These are phyloP conservation scores for Aspergillus tubingensis DNA, from an alignment of 2,329 filamentous ascomycete genomes.

Conservation along the genomic window DNA sequence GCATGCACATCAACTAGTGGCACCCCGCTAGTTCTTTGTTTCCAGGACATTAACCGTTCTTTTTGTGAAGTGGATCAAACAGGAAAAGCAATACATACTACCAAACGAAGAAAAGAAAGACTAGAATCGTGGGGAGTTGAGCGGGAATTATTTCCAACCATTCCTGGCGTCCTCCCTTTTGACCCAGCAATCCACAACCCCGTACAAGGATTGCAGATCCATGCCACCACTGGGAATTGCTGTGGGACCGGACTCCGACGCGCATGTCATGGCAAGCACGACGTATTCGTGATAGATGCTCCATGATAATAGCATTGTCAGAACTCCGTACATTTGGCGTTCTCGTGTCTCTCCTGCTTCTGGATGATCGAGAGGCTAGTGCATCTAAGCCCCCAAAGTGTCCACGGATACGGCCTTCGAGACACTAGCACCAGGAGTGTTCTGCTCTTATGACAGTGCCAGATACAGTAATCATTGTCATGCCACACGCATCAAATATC, in stretches of 20 bases:
- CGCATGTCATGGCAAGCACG: not conserved
- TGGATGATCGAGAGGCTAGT: not conserved
- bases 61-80: no score
- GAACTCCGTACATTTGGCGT: not conserved
- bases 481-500: not conserved
- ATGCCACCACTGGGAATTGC: slow-evolving; percentile 5
- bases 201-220: slow-evolving; percentile 7
- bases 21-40: not conserved
- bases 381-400: not conserved
- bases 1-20: not conserved
- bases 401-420: not conserved
- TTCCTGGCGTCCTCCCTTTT: not conserved
- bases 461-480: not conserved
- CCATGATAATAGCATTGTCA: not conserved
- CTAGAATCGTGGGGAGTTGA: not conserved
- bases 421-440: no score
- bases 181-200: not conserved
- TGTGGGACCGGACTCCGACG: not conserved
- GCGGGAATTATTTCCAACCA: slow-evolving; percentile 5
- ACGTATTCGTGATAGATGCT: not conserved
- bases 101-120: not conserved
- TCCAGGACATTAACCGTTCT: not conserved
- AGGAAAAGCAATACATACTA: not conserved
- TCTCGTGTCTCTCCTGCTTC: not conserved
- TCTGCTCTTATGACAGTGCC: not conserved